These are phyloP conservation scores for Saturnispora dispora DNA, from an alignment of 805 yeast genomes.

Conservation along the genomic window DNA sequence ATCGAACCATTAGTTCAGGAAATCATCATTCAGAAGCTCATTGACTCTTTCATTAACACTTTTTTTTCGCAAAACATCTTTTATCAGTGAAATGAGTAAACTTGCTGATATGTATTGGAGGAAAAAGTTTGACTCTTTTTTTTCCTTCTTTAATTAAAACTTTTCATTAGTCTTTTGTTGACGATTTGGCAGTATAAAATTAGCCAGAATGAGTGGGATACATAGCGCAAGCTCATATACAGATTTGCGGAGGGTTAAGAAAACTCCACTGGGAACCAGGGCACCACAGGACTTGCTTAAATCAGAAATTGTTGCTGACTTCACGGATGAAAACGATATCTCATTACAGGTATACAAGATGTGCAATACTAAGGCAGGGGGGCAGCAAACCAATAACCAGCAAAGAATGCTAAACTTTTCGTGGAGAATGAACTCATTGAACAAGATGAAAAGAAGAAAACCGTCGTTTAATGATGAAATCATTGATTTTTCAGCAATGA, in stretches of 20 bases:
- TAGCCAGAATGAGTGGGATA: not conserved
- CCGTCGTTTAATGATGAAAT: constrained; percentile 8
- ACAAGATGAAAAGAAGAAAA: constrained; percentile 17
- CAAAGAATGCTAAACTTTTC: constrained; percentile 28
- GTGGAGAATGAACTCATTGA: constrained; percentile 29
- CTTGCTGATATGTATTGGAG: not conserved
- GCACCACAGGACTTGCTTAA: constrained; percentile 3
- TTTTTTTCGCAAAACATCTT: not conserved
- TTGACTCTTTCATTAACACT: not conserved
- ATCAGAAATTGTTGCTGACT: constrained; percentile 24
- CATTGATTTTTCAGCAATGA: constrained; percentile 3
- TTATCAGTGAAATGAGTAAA: not conserved
- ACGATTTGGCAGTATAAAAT: not conserved
- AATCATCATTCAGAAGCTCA: not conserved
- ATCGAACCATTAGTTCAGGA: no score
- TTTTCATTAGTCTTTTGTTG: not conserved
- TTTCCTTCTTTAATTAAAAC: not conserved
- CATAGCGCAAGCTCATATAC: not conserved
- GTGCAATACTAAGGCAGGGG: constrained; percentile 24
- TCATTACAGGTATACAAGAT: constrained; percentile 30
- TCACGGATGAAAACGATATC: constrained; percentile 19
- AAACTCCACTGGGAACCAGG: not conserved
- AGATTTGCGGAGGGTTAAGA: not conserved
- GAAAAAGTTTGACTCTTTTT: not conserved
- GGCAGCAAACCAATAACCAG: constrained; percentile 23